phyloP scores from a whole-genome alignment of 2,329 filamentous ascomycete genomes.

The Aureobasidium sp. region DNA sequence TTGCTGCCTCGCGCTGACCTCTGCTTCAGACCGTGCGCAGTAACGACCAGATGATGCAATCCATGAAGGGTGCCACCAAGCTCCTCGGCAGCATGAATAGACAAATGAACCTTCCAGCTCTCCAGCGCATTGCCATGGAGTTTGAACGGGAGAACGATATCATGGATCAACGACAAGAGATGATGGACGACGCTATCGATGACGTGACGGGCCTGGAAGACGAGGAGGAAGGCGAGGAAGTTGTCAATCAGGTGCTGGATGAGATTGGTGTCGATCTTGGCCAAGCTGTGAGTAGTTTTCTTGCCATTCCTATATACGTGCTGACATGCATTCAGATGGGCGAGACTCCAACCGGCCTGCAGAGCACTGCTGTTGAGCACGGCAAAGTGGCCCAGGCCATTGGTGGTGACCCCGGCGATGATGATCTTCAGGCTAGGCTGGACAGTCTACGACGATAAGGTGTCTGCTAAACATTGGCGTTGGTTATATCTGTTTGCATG shows the following conservation, averaged over 20 bases:
- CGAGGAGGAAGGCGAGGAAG: slow-evolving; percentile 93
- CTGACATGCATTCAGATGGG: slow-evolving; percentile 58
- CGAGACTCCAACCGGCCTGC: slow-evolving; percentile 80
- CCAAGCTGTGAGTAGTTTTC: slow-evolving; percentile 63
- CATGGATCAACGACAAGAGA: slow-evolving; percentile 97
- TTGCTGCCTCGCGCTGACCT: slow-evolving; percentile 7
- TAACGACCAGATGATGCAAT: slow-evolving; percentile 99
- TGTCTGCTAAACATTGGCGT: background rate
- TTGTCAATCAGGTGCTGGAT: slow-evolving; percentile 92
- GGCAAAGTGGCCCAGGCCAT: slow-evolving; percentile 79
- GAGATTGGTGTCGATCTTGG: slow-evolving; percentile 94
- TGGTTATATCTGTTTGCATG: slow-evolving; percentile 3
- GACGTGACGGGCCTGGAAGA: slow-evolving; percentile 87
- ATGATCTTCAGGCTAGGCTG: slow-evolving; percentile 87
- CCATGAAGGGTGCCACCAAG: slow-evolving; percentile 95
- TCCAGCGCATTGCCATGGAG: slow-evolving; percentile 97
- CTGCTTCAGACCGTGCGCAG: slow-evolving; percentile 75
- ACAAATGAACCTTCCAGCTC: slow-evolving; percentile 90
- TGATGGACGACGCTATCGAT: slow-evolving; percentile 99
- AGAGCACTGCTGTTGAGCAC: slow-evolving; percentile 65
- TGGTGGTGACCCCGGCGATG: slow-evolving; percentile 64
- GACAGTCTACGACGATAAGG: slow-evolving; percentile 59
- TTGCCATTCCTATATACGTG: background rate
- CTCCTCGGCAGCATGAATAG: slow-evolving; percentile 95
- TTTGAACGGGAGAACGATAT: slow-evolving; percentile 98